These are phyloP conservation scores for Sindora glabra DNA, from an alignment of 306 rosid species.

Conservation along the genomic window DNA sequence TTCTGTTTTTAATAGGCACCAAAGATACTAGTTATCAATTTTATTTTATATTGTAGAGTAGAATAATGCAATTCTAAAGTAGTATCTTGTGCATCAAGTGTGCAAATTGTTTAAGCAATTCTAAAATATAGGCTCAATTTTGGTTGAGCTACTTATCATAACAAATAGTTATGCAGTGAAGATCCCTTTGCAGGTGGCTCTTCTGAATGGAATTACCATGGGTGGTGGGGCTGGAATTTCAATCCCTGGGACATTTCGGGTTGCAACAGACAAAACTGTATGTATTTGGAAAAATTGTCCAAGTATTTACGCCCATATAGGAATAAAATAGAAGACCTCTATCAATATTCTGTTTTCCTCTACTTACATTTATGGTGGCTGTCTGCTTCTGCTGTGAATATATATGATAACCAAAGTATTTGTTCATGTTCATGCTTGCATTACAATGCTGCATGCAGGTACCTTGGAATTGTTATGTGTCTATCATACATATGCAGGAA, in stretches of 20 bases:
- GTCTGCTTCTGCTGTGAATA: background rate
- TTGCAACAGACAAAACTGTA: constrained; percentile 88
- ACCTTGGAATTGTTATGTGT: background rate
- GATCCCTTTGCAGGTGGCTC: constrained; percentile 58
- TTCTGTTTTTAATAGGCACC: background rate
- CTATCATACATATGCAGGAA: background rate
- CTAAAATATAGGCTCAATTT: background rate
- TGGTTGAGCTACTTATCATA: background rate
- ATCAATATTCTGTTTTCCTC: no score
- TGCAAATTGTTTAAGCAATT: background rate
- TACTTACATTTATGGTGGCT: background rate
- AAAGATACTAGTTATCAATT: no score
- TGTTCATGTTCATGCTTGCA: background rate
- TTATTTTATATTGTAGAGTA: background rate
- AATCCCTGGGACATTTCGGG: constrained; percentile 77
- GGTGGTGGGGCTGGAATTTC: constrained; percentile 97
- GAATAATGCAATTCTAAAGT: background rate
- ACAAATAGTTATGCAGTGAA: background rate
- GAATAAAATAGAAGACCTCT: no score
- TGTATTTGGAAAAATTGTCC: constrained; percentile 15
- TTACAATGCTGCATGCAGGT: background rate
- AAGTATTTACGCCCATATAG: background rate
- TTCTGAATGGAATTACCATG: constrained; percentile 88
- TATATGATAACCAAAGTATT: background rate
- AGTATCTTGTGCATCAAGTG: background rate